phyloP scores from a whole-genome alignment of 208 protist genomes.

The Lotmaria passim region DNA sequence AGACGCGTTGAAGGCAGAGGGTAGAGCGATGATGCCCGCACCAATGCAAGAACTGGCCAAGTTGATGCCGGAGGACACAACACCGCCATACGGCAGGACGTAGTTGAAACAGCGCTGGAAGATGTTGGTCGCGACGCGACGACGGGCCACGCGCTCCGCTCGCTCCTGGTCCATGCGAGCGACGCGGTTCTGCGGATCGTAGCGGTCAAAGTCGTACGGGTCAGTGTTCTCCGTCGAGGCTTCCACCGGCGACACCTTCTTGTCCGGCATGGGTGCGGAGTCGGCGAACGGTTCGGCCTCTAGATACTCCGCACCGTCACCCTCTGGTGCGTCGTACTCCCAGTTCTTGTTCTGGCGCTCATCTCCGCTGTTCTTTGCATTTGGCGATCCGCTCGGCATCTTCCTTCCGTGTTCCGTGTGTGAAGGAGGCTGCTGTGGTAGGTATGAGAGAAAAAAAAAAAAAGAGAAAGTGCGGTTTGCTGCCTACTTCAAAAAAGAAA shows the following conservation, averaged over 20 bases:
- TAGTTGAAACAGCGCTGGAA: constrained; percentile 37
- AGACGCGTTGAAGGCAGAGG: constrained; percentile 53
- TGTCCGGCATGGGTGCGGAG: not conserved
- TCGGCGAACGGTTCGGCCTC: constrained; percentile 21
- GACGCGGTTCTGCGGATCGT: constrained; percentile 9
- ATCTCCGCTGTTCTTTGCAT: not conserved
- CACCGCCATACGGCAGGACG: constrained; percentile 58
- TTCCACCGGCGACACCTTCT: not conserved
- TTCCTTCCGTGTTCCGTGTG: too few species aligned
- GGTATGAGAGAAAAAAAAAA: too few species aligned
- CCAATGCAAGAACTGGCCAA: constrained; percentile 54
- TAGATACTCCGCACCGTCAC: constrained; percentile 40
- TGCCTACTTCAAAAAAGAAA: too few species aligned
- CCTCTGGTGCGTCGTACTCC: constrained; percentile 29
- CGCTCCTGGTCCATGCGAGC: constrained; percentile 22
- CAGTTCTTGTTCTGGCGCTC: constrained; percentile 4
- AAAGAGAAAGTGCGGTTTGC: too few species aligned
- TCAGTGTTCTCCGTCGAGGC: constrained; percentile 18
- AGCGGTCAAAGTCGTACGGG: constrained; percentile 23
- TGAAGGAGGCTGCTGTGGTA: not conserved
- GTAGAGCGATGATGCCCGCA: constrained; percentile 66
- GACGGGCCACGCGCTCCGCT: constrained; percentile 24
- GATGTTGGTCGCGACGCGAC: constrained; percentile 30
- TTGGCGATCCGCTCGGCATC: constrained; percentile 7
- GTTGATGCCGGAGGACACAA: constrained; percentile 58